Evolutionary conservation across 768 basidiomycete species (phyloP), one percentile per base, ranked within the genome.

Genomic region (Suillus fuscotomentosus): DNA sequence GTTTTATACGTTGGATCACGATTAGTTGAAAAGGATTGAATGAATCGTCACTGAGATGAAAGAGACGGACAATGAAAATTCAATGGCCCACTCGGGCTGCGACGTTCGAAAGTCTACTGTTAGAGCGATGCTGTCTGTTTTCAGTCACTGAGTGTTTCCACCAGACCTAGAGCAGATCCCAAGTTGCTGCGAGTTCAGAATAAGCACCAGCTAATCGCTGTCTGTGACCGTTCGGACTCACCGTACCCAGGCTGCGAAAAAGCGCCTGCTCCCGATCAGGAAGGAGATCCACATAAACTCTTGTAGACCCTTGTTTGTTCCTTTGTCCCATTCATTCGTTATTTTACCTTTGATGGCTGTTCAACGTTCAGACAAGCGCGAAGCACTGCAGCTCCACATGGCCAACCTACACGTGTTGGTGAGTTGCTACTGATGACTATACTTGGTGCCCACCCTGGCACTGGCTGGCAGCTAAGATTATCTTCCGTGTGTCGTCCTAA

Each of bases 181-280:
- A 14, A 24, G 13, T 22, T 13, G 10, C 31, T 34, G 36, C 5
- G 13, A 54, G 34, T 5, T 34, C 34, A n/a, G 5, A n/a, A 10
- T 36, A n/a, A 54, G 20, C 34, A 54, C 20, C n/a, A 53, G 50
- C 27, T 20, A 34, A 34, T 36, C 53, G 7, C 4, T 20, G 39
- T 59, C 15, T 59, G 24, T 59, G 27, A 27, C 56, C 39, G 57
- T 59, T 24, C 5, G 24, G 9, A 27, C 39, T 36, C 9, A 59
- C 22, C 41, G 39, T 53, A 34, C 4, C 24, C 47, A 48, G 47
- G 24, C 17, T 54, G 34, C 34, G 13, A 20, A 54, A 54, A 36
- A 54, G 55, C 55, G 55, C 55, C 36, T 15, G 36, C 13, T 56
- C 55, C 55, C 38, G 38, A 56, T 38, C 55, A 56, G 55, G 55